Conservation (phyloP, 179 eudicot species). For the Spinacia oleracea region DNA sequence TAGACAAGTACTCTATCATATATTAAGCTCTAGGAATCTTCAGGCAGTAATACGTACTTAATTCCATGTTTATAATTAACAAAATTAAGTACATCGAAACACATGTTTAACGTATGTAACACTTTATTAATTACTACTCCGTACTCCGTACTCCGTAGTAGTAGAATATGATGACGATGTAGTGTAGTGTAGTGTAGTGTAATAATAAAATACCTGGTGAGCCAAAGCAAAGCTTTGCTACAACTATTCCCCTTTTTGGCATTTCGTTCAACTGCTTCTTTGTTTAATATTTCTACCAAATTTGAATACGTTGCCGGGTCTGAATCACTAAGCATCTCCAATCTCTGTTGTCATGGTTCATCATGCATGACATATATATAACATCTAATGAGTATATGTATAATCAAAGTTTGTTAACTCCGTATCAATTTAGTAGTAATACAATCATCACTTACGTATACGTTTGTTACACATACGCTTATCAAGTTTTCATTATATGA, state of each 20-base stretch:
- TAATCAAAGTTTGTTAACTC: not conserved
- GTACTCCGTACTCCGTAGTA: too few species aligned
- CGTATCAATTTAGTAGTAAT: not conserved
- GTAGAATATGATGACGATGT: too few species aligned
- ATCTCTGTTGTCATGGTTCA: slow-evolving; percentile 40
- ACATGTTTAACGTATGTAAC: not conserved
- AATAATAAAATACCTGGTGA: slow-evolving; percentile 58
- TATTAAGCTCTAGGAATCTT: not conserved
- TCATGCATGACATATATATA: not conserved
- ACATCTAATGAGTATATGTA: too few species aligned
- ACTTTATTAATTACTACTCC: too few species aligned
- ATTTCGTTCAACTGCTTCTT: slow-evolving; percentile 62
- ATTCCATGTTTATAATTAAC: too few species aligned
- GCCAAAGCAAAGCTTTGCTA: slow-evolving; percentile 84
- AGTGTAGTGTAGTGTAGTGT: not conserved
- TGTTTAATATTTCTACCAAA: slow-evolving; percentile 70
- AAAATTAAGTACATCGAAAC: not conserved
- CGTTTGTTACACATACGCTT: too few species aligned
- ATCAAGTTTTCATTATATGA: too few species aligned
- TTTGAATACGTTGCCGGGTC: slow-evolving; percentile 59
- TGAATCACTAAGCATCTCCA: slow-evolving; percentile 63
- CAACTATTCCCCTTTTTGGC: slow-evolving; percentile 62
- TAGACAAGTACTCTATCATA: too few species aligned
- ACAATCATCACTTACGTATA: not conserved
- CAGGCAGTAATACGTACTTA: too few species aligned